phyloP scores from a whole-genome alignment of 1,139 yeast species.

The Hemisphaericaspora xylofermentans region DNA sequence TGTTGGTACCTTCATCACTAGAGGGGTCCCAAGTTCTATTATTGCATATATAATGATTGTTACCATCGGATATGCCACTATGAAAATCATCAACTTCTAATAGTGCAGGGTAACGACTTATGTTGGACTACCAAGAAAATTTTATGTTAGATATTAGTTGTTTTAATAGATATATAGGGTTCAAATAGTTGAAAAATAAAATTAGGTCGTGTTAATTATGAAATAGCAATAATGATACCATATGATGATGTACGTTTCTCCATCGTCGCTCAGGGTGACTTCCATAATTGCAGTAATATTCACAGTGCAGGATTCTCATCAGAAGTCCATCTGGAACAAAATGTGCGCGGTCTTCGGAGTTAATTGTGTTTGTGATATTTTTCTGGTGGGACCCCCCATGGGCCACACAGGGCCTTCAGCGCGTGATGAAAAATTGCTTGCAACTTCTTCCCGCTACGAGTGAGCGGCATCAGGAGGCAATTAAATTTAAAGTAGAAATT shows the following conservation, averaged over 20 bases:
- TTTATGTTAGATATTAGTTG: not conserved
- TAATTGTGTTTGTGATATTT: not conserved
- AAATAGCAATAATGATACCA: too few relatives aligned
- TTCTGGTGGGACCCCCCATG: not conserved
- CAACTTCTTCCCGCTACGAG: not conserved
- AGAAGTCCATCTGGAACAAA: not conserved
- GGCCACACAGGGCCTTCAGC: not conserved
- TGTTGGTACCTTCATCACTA: conserved; percentile 63
- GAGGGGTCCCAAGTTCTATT: conserved; percentile 69
- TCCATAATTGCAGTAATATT: too few relatives aligned
- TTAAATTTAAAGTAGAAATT: too few relatives aligned
- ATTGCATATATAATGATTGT: conserved; percentile 56
- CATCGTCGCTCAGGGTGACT: too few relatives aligned
- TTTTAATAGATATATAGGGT: not conserved
- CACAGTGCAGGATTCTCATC: too few relatives aligned
- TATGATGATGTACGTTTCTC: too few relatives aligned
- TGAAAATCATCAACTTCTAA: conserved; percentile 49
- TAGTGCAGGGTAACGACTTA: not conserved
- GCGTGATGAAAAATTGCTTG: not conserved
- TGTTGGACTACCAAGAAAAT: too few relatives aligned
- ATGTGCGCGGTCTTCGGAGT: not conserved
- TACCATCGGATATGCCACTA: conserved; percentile 66
- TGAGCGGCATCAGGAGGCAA: not conserved
- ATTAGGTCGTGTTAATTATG: too few relatives aligned
- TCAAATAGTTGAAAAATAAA: too few relatives aligned